Percentiles rank a stretch among this genome's conserved stretches.
These are phyloP conservation scores for Lepiota brunneoincarnata DNA, from an alignment of 768 basidiomycete species.

Conservation along the genomic window DNA sequence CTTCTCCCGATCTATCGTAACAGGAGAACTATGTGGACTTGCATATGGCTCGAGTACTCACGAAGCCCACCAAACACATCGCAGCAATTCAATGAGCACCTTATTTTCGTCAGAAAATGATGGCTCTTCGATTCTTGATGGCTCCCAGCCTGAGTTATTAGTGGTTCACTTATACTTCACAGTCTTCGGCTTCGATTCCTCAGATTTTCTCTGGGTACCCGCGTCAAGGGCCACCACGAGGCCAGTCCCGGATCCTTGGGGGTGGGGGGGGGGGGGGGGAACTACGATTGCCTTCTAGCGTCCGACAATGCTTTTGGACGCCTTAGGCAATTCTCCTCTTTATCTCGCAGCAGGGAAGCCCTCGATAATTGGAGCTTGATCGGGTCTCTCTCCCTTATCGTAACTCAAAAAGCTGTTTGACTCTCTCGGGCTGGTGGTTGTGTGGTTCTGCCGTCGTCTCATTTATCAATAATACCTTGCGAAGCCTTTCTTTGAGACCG, in stretches of 20 bases:
- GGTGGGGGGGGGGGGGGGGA: no score
- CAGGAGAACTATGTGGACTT: background rate
- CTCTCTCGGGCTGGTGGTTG: no score
- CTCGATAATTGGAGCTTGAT: no score
- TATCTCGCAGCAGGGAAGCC: background rate
- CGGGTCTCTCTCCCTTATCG: no score
- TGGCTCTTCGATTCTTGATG: constrained; percentile 8
- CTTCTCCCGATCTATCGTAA: background rate
- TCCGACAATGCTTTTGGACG: background rate
- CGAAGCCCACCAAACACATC: background rate
- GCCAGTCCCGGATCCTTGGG: background rate
- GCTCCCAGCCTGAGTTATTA: background rate
- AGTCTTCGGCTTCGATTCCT: constrained; percentile 12
- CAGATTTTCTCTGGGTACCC: constrained; percentile 2
- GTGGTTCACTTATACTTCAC: constrained; percentile 3
- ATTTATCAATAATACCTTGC: no score
- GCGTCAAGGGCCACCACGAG: background rate
- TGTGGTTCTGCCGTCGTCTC: no score
- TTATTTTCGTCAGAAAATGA: background rate
- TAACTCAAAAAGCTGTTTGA: no score
- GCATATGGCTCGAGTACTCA: background rate
- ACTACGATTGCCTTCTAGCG: constrained; percentile 8
- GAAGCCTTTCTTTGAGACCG: no score
- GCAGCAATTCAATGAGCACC: background rate
- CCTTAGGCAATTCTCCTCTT: background rate